Conservation (phyloP, 441 rosid genomes). For the Omphalea diandra region DNA sequence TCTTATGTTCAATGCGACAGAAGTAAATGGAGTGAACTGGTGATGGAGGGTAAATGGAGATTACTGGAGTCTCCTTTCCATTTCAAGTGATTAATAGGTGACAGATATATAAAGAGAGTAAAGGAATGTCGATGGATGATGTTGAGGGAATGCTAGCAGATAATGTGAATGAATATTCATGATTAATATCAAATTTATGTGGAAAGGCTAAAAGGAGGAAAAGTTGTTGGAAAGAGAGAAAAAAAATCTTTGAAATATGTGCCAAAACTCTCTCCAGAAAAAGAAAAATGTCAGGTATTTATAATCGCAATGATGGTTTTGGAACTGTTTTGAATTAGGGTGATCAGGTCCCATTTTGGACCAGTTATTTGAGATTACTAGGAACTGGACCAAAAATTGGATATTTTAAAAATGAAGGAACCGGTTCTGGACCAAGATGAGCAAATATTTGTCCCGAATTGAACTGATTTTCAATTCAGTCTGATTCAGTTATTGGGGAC, state of each 20-base stretch:
- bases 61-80: not conserved
- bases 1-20: not conserved
- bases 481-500: no score
- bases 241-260: not conserved
- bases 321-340: no score
- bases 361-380: no score
- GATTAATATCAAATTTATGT: not conserved
- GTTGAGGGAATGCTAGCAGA: not conserved
- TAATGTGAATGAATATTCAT: not conserved
- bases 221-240: not conserved
- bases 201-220: not conserved
- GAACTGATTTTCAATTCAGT: no score
- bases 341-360: no score
- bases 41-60: not conserved
- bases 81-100: not conserved
- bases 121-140: not conserved
- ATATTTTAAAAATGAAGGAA: no score
- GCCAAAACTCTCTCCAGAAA: not conserved
- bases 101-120: not conserved
- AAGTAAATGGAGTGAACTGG: not conserved
- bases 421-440: no score
- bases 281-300: not conserved
- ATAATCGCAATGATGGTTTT: not conserved
- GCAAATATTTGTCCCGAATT: no score
- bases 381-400: no score